Evolutionary conservation across 1,139 yeast genomes (phyloP), one percentile per base, ranked within the genome.

Genomic region (Geotrichum citri-aurantii): DNA sequence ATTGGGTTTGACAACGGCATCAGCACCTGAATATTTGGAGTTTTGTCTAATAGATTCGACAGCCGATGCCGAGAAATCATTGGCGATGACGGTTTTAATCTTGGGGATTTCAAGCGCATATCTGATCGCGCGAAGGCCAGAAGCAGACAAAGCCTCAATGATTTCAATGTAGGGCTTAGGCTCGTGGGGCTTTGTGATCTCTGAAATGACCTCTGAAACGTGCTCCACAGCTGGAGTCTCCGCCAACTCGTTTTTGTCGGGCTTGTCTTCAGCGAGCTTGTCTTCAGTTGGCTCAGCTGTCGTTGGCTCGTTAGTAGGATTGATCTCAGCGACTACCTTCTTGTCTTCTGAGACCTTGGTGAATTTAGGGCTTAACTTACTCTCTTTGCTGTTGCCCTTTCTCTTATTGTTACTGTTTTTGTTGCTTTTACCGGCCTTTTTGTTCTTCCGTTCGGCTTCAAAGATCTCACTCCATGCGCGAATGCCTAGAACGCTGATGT

Each of bases 61-160:
- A 0, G 99, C 99, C 50, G 85, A 89, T 8, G 84, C 82, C 46
- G 90, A 79, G 65, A 93, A 77, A 72, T 93, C 99, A 71, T 93
- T 93, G 44, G 99, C 99, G 2, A 91, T 79, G 27, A 93, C 83
- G 27, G 78, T 77, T 60, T 82, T 79, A 1, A 87, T 86, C 31
- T 81, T 74, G 1, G 96, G 95, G 52, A 93, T 83, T 70, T 93
- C 99, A 64, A 87, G 86, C 12, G 92, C 97, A 68, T 93, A 93
- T 61, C 99, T 79, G 59, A 95, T 86, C 1, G 98, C 96, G 59
- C 99, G 80, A 54, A 93, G 78, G 0, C 99, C 99, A 0, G 98
- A 87, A 0, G 99, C 99, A 56, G 96, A 86, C 17, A 93, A 77
- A 0, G 97, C 98, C 69, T 93, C 99, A 51, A 92, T 75, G 21